Base-by-base conservation (phyloP, 2,329 filamentous ascomycete genomes). In the Plectosphaerella cucumerina region DNA sequence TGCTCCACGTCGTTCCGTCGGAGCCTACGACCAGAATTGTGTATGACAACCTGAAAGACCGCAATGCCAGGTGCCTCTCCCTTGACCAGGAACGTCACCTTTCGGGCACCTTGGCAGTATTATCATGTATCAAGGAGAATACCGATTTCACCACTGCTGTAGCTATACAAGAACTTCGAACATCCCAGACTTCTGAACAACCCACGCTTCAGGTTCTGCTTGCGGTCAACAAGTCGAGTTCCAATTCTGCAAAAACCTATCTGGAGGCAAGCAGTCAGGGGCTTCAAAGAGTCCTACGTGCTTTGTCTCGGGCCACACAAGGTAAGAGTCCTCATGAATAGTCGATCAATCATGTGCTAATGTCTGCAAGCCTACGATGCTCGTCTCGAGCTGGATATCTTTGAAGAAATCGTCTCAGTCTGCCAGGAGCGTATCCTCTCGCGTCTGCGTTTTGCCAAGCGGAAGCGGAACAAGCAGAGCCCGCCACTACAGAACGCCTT, bases 61-160 rank as follows among this genome's bases (percentile, higher is more conserved):
- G 35, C 49, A 47, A 48, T 1, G 53, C 53, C 3, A 62, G 66
- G 44, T 53, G 47, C 17, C 56, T 71, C 6, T 51, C 66, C 6
- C 68, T 70, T 35, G 55, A 62, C 9, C 60, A 58, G 41, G 68
- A 71, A 51, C 60, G 57, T n/a, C 51, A 50, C 5, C 52, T 71
- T 34, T 51, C 56, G 3, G 54, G 60, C 22, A 57, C 57, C 6
- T 56, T 71, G 17, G 63, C 65, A n/a, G 70, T 70, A 41, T 55
- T 71, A 9, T 61, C 65, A 6, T 61, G 63, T 34, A 59, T 58
- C 8, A 57, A 55, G 33, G 58, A 69, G 46, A 55, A 64, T 17
- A 35, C 43, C 5, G 54, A 66, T n/a, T 53, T 64, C 42, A 67
- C 70, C 14, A 65, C 67, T 15, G 68, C 67, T 8, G 53, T 69